These are phyloP conservation scores for Penicillium pulvis DNA, from an alignment of 495 filamentous ascomycete species.

Conservation along the genomic window DNA sequence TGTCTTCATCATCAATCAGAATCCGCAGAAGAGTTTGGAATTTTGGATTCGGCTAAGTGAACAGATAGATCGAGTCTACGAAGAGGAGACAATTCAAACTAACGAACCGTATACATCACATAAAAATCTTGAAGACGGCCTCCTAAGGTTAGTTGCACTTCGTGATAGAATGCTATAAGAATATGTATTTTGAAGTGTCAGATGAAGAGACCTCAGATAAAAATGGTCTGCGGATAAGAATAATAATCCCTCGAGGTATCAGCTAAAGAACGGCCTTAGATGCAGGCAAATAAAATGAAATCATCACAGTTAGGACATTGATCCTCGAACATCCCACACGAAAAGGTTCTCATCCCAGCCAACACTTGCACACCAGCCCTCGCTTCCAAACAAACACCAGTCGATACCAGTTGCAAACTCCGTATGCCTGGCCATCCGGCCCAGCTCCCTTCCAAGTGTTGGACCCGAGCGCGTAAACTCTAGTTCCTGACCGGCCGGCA, in stretches of 20 bases:
- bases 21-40: background rate
- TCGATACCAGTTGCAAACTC: conserved; percentile 98
- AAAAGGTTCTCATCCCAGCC: conserved; percentile 92
- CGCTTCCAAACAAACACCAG: conserved; percentile 94
- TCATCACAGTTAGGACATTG: conserved; percentile 50
- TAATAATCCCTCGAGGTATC: background rate
- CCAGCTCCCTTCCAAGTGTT: conserved; percentile 68
- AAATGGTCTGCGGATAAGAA: too few relatives aligned
- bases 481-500: conserved; percentile 47
- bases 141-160: background rate
- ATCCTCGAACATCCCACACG: conserved; percentile 83
- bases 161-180: too few relatives aligned
- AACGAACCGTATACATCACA: too few relatives aligned
- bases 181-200: too few relatives aligned
- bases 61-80: background rate
- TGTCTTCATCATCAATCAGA: background rate
- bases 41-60: background rate
- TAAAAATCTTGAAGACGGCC: too few relatives aligned
- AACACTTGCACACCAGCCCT: conserved; percentile 92
- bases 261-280: background rate
- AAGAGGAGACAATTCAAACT: too few relatives aligned
- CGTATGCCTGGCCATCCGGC: conserved; percentile 86
- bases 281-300: background rate
- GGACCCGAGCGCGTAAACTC: conserved; percentile 41
- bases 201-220: too few relatives aligned